Conservation (phyloP, 192 early-diverging fungal genomes). For the Chytriomyces confervae region DNA sequence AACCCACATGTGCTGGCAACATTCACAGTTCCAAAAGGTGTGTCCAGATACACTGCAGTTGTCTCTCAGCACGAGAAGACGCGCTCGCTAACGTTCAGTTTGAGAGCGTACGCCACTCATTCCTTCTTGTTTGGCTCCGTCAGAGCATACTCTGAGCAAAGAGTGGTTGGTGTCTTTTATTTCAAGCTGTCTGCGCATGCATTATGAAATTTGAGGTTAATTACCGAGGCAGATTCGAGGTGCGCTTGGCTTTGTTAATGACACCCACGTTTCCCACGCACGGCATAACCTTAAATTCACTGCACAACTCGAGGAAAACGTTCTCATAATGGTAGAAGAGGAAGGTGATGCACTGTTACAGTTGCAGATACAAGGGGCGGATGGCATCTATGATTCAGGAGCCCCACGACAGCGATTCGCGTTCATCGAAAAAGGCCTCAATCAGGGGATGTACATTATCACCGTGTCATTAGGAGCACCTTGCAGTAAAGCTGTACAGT, state of each 20-base stretch:
- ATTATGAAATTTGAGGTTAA: not conserved
- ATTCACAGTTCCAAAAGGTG: slow-evolving; percentile 64
- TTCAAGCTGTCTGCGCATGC: not conserved
- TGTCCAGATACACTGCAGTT: slow-evolving; percentile 73
- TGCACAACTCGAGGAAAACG: not conserved
- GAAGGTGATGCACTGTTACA: not conserved
- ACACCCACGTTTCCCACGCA: too few relatives aligned
- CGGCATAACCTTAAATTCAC: not conserved
- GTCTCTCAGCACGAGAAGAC: slow-evolving; percentile 79
- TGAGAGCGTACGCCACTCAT: slow-evolving; percentile 71
- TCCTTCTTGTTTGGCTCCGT: slow-evolving; percentile 69
- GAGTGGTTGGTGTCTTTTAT: slow-evolving; percentile 43
- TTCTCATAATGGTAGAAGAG: slow-evolving; percentile 23
- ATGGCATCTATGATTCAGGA: not conserved
- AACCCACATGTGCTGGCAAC: slow-evolving; percentile 49
- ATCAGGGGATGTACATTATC: not conserved
- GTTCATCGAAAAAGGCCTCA: slow-evolving; percentile 7
- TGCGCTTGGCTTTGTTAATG: too few relatives aligned
- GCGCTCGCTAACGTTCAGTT: slow-evolving; percentile 73
- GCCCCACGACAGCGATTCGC: slow-evolving; percentile 10
- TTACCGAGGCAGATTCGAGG: slow-evolving; percentile 5
- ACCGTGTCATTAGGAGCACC: not conserved
- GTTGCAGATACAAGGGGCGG: slow-evolving; percentile 14
- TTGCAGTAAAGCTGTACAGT: too few relatives aligned
- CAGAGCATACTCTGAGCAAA: slow-evolving; percentile 64